Evolutionary conservation across 352 stramenopile species (phyloP).

Genomic region (Phytophthora vignae): DNA sequence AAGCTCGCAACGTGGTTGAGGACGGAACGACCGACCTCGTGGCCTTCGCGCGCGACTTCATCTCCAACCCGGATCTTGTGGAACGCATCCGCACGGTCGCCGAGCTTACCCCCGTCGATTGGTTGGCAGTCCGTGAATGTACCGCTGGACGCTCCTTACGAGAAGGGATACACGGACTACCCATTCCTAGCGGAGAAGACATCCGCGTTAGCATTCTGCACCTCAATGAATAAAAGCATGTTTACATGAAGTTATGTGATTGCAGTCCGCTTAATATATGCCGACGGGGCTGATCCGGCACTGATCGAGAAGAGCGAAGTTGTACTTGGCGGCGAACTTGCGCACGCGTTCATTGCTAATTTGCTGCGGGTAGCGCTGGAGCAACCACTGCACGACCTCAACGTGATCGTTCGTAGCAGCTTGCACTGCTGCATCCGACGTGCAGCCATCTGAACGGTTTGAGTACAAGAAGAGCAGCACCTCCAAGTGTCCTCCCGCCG

Average conservation of each 20-base stretch:
- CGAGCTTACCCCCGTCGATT: conserved; percentile 45
- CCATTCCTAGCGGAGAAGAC: conserved; percentile 29
- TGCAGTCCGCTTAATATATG: conserved; percentile 14
- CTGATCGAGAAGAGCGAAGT: conserved; percentile 39
- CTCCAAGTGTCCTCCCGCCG: conserved; percentile 42
- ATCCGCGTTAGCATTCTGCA: background rate
- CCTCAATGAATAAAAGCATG: background rate
- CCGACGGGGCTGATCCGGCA: background rate
- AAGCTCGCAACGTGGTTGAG: conserved; percentile 44
- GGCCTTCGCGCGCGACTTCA: conserved; percentile 67
- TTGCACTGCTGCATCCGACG: conserved; percentile 31
- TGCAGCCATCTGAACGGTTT: conserved; percentile 34
- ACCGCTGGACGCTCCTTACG: conserved; percentile 25
- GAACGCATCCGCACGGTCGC: conserved; percentile 46
- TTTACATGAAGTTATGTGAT: background rate
- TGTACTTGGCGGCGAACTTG: conserved; percentile 38
- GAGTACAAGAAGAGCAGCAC: conserved; percentile 43
- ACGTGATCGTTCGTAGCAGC: conserved; percentile 38
- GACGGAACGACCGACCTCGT: conserved; percentile 54
- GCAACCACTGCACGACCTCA: conserved; percentile 45
- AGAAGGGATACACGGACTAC: conserved; percentile 59
- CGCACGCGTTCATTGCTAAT: conserved; percentile 32
- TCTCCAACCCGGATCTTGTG: conserved; percentile 71
- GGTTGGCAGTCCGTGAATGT: conserved; percentile 43
- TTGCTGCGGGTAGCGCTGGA: conserved; percentile 42